Base-by-base conservation (phyloP, 2,329 filamentous ascomycete species). In the Fusarium sp. region DNA sequence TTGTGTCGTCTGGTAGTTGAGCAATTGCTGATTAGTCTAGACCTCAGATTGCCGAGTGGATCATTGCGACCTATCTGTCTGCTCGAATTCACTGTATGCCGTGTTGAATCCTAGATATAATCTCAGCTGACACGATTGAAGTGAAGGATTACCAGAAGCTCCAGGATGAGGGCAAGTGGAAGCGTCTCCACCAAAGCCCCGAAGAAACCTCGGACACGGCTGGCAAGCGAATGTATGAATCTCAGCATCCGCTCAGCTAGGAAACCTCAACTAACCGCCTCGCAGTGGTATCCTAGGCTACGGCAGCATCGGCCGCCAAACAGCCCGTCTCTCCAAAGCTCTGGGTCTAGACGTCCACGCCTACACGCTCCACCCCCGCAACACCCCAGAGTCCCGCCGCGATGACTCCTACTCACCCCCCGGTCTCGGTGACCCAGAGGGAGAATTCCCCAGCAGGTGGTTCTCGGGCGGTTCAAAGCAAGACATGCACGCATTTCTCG, bases 331-430 rank as follows among this genome's bases (percentile, higher is more conserved):
- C 4, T 84, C 84, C 10, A 80, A 79, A 13, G 87, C 88, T 3
- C 74, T 92, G 67, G 91, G 90, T 15, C 88, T 91, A 82, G 80
- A 86, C 25, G 84, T 94, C 1, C 80, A 92, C 70, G 91, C 90
- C 1, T 93, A 90, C 77, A 94, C 90, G 0, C 86, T 90, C 0
- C 85, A 84, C 23, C 84, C 88, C 1, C 87, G 88, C n/a, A 72
- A 78, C 9, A 92, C 89, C 0, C 82, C 86, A 0, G 87, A 87
- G 50, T 88, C 86, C 1, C 83, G 83, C 39, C 78, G 75, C 25
- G 90, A 94, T 73, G 71, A 76, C 13, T 84, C 86, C 6, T 94
- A 88, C 75, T 84, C 88, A 31, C 85, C 91, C 0, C 85, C 87
- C 0, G 86, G 87, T 0, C 90, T 89, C 8, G 83, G 83, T 6